Percentiles rank a stretch among this genome's conserved stretches.
Evolutionary conservation across 352 stramenopile genomes (phyloP).

Genomic region (Hyaloperonospora brassicae): DNA sequence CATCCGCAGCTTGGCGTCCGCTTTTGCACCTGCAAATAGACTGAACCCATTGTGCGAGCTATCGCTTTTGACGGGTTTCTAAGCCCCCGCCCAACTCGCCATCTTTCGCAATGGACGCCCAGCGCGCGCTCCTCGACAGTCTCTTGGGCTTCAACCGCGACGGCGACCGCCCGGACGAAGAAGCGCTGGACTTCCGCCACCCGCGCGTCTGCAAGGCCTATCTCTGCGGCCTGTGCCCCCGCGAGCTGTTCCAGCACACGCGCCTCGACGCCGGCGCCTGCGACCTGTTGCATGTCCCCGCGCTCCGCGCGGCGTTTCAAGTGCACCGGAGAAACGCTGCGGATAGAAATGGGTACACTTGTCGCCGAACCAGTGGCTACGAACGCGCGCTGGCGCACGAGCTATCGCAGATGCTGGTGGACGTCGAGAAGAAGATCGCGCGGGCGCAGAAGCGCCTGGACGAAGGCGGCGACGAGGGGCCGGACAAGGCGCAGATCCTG

Average conservation of each 20-base stretch:
- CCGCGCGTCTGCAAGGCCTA: conserved; percentile 72
- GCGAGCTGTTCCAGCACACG: conserved; percentile 88
- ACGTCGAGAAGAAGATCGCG: conserved; percentile 82
- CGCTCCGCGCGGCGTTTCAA: conserved; percentile 59
- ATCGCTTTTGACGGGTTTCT: no score
- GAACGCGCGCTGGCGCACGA: conserved; percentile 62
- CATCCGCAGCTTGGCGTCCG: no score
- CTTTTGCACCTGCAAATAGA: no score
- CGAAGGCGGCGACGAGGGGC: conserved; percentile 33
- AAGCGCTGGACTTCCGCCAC: conserved; percentile 65
- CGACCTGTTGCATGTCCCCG: conserved; percentile 57
- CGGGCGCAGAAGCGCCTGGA: conserved; percentile 60
- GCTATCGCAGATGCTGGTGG: conserved; percentile 46
- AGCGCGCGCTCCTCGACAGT: conserved; percentile 81
- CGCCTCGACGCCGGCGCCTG: conserved; percentile 80
- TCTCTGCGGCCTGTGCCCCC: conserved; percentile 74
- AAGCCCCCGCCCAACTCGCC: no score
- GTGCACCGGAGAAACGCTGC: conserved; percentile 10
- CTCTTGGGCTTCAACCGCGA: conserved; percentile 90
- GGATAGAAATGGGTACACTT: no score
- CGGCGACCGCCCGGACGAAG: conserved; percentile 73
- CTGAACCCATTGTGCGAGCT: no score
- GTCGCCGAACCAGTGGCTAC: conserved; percentile 37
- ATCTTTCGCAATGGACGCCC: conserved; percentile 50
- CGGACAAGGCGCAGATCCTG: conserved; percentile 43